These are phyloP conservation scores for Lentinula sp. DNA, from an alignment of 768 basidiomycete genomes.

Conservation along the genomic window DNA sequence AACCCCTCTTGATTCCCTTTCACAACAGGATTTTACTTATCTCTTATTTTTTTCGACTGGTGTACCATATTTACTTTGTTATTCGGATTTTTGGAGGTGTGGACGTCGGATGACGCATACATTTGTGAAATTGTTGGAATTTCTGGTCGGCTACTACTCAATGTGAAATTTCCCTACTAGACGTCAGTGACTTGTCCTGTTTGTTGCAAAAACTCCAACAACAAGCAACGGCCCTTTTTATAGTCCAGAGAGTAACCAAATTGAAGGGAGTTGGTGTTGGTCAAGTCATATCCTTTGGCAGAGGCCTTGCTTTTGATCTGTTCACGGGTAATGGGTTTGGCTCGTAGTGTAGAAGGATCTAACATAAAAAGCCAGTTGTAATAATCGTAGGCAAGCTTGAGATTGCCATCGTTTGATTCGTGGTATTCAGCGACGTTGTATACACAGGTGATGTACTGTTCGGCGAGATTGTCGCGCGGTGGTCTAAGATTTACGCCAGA, in stretches of 20 bases:
- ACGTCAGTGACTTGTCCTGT: not conserved
- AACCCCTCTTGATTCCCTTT: not conserved
- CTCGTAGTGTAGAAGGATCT: not conserved
- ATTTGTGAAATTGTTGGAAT: not conserved
- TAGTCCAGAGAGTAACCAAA: not conserved
- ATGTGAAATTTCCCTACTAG: not conserved
- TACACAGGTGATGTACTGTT: not conserved
- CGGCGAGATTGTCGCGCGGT: not conserved
- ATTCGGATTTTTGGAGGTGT: not conserved
- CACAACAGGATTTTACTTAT: not conserved
- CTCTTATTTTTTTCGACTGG: not conserved
- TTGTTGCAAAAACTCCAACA: not conserved
- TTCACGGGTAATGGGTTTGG: not conserved
- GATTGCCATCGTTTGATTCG: not conserved
- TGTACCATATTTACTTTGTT: constrained; percentile 3
- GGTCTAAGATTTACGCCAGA: not conserved
- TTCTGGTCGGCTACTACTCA: not conserved
- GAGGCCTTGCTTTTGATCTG: not conserved
- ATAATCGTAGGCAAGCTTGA: not conserved
- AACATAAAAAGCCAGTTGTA: not conserved
- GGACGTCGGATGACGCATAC: not conserved
- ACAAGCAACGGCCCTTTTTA: not conserved
- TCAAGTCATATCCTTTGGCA: not conserved
- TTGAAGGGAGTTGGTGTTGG: not conserved
- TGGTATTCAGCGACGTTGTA: constrained; percentile 1